Evolutionary conservation across 2,329 filamentous ascomycete species (phyloP), one percentile per base, ranked within the genome.

Genomic region (Alternaria triticina): DNA sequence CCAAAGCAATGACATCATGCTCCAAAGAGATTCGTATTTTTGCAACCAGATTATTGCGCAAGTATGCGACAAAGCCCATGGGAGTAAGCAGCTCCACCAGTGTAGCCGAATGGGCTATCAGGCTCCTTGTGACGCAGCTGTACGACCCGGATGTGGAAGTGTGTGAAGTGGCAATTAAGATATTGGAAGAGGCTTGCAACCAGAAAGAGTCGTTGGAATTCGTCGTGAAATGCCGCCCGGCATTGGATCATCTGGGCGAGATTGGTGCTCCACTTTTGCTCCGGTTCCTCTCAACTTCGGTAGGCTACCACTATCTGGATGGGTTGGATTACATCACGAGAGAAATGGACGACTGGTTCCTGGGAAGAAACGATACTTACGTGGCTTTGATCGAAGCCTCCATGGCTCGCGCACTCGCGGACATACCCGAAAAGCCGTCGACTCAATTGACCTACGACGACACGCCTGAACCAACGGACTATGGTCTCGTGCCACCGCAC

Each of bases 331-430:
- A 99, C 77, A 99, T 99, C 79, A 97, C 94, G 65, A 96, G 97
- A 77, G 96, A 99, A 79, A 99, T 99, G 96, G 96, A 99, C 71
- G 96, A 99, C 81, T 99, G 96, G 96, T 99, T 98, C 76, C 85
- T 99, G 17, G 96, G 96, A 13, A 90, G 96, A 47, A 99, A 99
- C 76, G 95, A 99, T 78, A 91, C 90, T n/a, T 99, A 99, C 70
- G 96, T 99, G 54, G 88, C 89, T 40, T 87, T 98, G 44, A 95
- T 99, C 44, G 96, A 99, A 80, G 96, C 96, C n/a, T 97, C 94
- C 58, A 86, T 99, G 55, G 93, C 94, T 30, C 90, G 93, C 64
- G 91, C 94, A 1, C 94, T 97, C 69, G 85, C 89, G n/a, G 82
- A 85, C 59, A 75, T 82, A n/a, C 80, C 81, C 2, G 86, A 90